Evolutionary conservation across 1,139 yeast genomes (phyloP), one percentile per base, ranked within the genome.

Genomic region (Dujonia santamariae): DNA sequence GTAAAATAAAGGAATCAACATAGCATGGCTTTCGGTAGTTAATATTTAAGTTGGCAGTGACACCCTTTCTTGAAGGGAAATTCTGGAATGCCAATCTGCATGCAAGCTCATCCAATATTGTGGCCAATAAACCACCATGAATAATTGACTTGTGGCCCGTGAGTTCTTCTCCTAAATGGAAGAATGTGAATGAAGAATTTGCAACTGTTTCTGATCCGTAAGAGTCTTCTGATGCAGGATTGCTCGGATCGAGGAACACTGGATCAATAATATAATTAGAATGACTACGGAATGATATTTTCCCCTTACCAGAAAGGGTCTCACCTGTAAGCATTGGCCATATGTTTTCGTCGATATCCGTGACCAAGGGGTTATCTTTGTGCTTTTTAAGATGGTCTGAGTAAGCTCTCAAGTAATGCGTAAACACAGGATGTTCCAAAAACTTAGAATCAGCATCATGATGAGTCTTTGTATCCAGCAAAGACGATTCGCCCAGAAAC

Each of bases 41-140:
- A 35, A 69, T 59, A 40, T 67, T 68, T 47, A 69, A 61, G 38
- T 65, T 67, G 13, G 75, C 75, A 3, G 75, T 69, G 11, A 69
- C 74, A 0, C 70, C 74, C 40, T 59, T 61, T 36, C 56, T 59
- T 18, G 70, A 61, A 22, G 56, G 58, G 44, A 65, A 64, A 42
- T 72, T 65, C 31, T 73, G 72, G 46, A 75, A 68, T 1, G 72
- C 78, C 28, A 73, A 60, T 17, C 78, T 56, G 40, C 79, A 75
- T 4, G 78, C 71, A 32, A 68, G 59, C 44, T 75, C 80, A 45
- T 75, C 80, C 32, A 75, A 55, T 19, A 75, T 52, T 0, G 80
- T 72, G 2, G 80, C 80, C 30, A 72, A 54, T 27, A 75, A 58
- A 0, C 81, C 80, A 1, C 80, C 81, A 46, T 75, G 80, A n/a